Evolutionary conservation across 768 basidiomycete genomes (phyloP), one percentile per base, ranked within the genome.

Genomic region (Suillus fuscotomentosus): DNA sequence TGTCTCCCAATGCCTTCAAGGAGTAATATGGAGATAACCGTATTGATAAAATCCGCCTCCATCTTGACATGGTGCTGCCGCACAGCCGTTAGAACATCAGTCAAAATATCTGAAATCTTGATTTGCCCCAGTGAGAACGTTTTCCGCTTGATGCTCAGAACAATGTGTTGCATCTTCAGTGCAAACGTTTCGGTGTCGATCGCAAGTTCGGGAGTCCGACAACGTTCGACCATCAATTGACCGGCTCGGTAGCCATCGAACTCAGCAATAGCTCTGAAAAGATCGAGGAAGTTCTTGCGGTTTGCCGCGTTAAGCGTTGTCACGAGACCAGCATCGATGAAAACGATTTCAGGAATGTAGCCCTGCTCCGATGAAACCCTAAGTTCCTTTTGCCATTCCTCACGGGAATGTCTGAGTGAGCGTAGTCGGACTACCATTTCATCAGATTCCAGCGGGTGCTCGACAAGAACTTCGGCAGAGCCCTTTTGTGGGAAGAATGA

Each of bases 31-130:
- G 92, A 93, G 65, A 99, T 91, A 65, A 99, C 95, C 0, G 97
- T 99, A 77, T 99, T 99, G 73, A 99, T 89, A 73, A 99, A 99
- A 75, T 99, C 97, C 15, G 90, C 95, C 78, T 99, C 97, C 89
- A 99, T 92, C 81, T 94, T 98, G 67, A 99, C 97, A 72, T 97
- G 97, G 75, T 98, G 96, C 68, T 85, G 82, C 64, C 95, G 82
- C 4, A 99, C 96, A 41, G 89, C 87, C 70, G 80, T 88, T 57
- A 99, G 79, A 9, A 99, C 97, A 67, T 97, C 92, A 4, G 86
- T 91, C 38, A 99, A 79, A 66, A 99, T 87, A 75, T 99, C 96
- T 36, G 92, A 90, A 62, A 99, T 97, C 75, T 92, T 94, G 79
- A 99, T 94, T 75, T 94, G 89, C n/a, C 94, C 95, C 5, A 99